Percentiles rank a stretch among this genome's conserved stretches.
These are phyloP conservation scores for Populus pruinosa DNA, from an alignment of 345 rosid genomes.

Conservation along the genomic window DNA sequence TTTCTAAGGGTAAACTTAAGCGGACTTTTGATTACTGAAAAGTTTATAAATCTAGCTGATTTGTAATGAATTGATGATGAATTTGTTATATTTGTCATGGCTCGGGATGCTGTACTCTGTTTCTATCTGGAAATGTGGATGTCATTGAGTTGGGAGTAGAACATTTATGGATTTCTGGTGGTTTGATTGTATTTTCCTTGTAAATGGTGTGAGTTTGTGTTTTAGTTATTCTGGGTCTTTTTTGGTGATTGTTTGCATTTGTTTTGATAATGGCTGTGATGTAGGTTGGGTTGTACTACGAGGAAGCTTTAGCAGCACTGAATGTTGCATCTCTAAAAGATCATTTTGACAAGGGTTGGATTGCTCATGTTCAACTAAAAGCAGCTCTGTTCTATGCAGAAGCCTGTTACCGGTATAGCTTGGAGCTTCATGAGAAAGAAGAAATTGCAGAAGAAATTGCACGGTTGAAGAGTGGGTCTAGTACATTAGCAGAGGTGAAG, in stretches of 20 bases:
- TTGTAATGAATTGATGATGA: not conserved
- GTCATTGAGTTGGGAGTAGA: not conserved
- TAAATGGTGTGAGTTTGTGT: not conserved
- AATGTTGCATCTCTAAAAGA: slow-evolving; percentile 72
- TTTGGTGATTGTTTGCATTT: not conserved
- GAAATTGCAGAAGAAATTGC: slow-evolving; percentile 95
- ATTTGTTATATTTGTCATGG: not conserved
- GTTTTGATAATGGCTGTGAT: slow-evolving; percentile 2
- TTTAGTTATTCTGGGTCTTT: not conserved
- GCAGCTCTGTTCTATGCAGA: slow-evolving; percentile 77
- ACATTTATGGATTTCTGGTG: not conserved
- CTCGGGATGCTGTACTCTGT: not conserved
- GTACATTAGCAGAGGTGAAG: slow-evolving; percentile 69
- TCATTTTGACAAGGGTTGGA: slow-evolving; percentile 94
- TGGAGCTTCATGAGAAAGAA: slow-evolving; percentile 95
- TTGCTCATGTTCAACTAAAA: slow-evolving; percentile 87
- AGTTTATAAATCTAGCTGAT: not conserved
- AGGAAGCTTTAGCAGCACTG: slow-evolving; percentile 82
- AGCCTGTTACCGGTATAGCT: slow-evolving; percentile 80
- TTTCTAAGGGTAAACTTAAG: not conserved
- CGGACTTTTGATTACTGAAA: not conserved
- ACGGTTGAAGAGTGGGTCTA: slow-evolving; percentile 65
- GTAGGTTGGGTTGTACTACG: slow-evolving; percentile 88
- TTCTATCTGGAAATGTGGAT: not conserved
- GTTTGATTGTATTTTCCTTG: not conserved